A percentile compares a stretch with the other conserved stretches of the same genome.
phyloP scores from a whole-genome alignment of 441 rosid genomes.

The Pelargonium citronellum region DNA sequence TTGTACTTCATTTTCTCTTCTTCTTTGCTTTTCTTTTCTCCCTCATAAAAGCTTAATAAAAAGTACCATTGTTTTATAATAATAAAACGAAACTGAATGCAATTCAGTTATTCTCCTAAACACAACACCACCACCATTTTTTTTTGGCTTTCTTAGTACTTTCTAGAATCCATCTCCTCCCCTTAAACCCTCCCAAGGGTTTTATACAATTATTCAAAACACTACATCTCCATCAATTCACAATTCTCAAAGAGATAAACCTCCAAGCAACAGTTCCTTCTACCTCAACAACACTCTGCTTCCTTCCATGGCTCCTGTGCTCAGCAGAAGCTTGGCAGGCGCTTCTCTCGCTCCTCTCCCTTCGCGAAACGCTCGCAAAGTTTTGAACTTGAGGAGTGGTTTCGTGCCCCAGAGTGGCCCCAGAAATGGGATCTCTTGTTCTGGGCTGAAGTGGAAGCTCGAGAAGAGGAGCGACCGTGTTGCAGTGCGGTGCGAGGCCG shows the following conservation, averaged over 20 bases:
- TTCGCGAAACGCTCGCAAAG: conserved; percentile 29
- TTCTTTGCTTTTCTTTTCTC: too few species aligned
- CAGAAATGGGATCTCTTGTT: conserved; percentile 38
- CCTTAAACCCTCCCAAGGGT: conserved; percentile 30
- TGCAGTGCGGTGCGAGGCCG: conserved; percentile 57
- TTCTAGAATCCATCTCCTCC: conserved; percentile 56
- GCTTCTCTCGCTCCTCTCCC: conserved; percentile 49
- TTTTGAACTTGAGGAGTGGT: conserved; percentile 32
- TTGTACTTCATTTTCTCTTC: too few species aligned
- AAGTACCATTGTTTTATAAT: too few species aligned
- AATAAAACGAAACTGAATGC: too few species aligned
- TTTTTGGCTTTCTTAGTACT: too few species aligned
- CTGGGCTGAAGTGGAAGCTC: conserved; percentile 53
- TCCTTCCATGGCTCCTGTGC: conserved; percentile 67
- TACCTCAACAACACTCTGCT: not conserved
- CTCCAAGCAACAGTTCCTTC: not conserved
- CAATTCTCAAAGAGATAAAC: not conserved
- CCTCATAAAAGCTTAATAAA: too few species aligned
- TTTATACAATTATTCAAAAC: conserved; percentile 8
- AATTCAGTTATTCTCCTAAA: too few species aligned
- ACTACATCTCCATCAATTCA: too few species aligned
- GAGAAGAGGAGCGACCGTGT: conserved; percentile 43
- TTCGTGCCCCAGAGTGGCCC: conserved; percentile 43
- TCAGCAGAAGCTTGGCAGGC: conserved; percentile 54
- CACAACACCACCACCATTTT: too few species aligned